Conservation (phyloP, 352 stramenopile genomes). For the Phytophthora tentaculata region DNA sequence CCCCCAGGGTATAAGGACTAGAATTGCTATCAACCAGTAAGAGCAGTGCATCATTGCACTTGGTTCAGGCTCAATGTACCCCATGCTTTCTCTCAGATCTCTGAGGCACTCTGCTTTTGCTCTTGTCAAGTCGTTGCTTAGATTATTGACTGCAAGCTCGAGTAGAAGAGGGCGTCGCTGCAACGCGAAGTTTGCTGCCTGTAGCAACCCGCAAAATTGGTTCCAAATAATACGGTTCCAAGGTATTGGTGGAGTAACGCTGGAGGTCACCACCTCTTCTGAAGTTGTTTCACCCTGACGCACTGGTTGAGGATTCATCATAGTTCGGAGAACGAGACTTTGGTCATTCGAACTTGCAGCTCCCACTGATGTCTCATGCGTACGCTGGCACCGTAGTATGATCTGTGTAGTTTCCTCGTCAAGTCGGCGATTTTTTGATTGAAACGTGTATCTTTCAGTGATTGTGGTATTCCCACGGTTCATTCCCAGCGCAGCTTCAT, state of each 20-base stretch:
- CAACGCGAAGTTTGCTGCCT: not conserved
- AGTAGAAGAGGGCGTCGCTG: not conserved
- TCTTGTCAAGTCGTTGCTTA: constrained; percentile 8
- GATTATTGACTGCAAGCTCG: not conserved
- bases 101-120: constrained; percentile 25
- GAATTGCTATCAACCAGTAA: constrained; percentile 11
- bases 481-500: too few species aligned
- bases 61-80: constrained; percentile 38
- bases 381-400: not conserved
- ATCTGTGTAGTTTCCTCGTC: not conserved
- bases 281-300: too few species aligned
- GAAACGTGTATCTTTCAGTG: too few species aligned
- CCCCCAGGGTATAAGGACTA: constrained; percentile 16
- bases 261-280: not conserved
- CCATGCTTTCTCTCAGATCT: constrained; percentile 35
- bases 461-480: too few species aligned
- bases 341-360: not conserved
- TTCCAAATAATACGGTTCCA: not conserved
- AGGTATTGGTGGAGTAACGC: not conserved
- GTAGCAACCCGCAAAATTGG: not conserved
- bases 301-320: not conserved
- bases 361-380: not conserved
- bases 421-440: not conserved
- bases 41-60: constrained; percentile 14
- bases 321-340: not conserved